A percentile compares a stretch with the other conserved stretches of the same genome.
phyloP scores from a whole-genome alignment of 208 protist genomes.

The Leishmania major region DNA sequence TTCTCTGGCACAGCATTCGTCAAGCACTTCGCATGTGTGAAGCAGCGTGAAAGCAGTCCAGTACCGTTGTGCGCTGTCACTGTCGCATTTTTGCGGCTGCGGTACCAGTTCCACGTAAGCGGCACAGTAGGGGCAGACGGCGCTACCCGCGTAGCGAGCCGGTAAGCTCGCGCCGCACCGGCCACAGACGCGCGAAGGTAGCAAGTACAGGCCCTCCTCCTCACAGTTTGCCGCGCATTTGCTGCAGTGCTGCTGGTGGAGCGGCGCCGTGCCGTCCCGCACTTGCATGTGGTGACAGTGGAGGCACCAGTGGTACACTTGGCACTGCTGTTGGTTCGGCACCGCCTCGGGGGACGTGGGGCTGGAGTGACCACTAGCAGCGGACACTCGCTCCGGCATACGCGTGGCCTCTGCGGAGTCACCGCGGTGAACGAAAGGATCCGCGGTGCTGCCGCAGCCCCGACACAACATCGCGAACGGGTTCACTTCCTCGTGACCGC shows the following conservation, averaged over 20 bases:
- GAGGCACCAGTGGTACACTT: slow-evolving; percentile 17
- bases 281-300: slow-evolving; percentile 25
- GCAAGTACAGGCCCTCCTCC: slow-evolving; percentile 3
- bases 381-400: not conserved
- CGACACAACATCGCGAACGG: slow-evolving; percentile 44
- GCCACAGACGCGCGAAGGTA: slow-evolving; percentile 25
- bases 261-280: not conserved
- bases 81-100: not conserved
- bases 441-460: slow-evolving; percentile 15
- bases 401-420: not conserved
- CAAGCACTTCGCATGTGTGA: slow-evolving; percentile 29
- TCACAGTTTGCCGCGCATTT: slow-evolving; percentile 19
- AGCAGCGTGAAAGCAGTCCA: slow-evolving; percentile 33
- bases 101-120: slow-evolving; percentile 16
- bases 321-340: not conserved
- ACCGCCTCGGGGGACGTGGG: not conserved
- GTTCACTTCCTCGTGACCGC: slow-evolving; percentile 37
- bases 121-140: slow-evolving; percentile 39
- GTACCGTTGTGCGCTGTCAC: not conserved
- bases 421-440: slow-evolving; percentile 7
- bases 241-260: slow-evolving; percentile 16
- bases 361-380: not conserved
- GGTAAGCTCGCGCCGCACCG: slow-evolving; percentile 25
- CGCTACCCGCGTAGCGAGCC: slow-evolving; percentile 10
- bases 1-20: slow-evolving; percentile 12